phyloP scores from a whole-genome alignment of 2,329 filamentous ascomycete species.

The Fusarium austroafricanum region DNA sequence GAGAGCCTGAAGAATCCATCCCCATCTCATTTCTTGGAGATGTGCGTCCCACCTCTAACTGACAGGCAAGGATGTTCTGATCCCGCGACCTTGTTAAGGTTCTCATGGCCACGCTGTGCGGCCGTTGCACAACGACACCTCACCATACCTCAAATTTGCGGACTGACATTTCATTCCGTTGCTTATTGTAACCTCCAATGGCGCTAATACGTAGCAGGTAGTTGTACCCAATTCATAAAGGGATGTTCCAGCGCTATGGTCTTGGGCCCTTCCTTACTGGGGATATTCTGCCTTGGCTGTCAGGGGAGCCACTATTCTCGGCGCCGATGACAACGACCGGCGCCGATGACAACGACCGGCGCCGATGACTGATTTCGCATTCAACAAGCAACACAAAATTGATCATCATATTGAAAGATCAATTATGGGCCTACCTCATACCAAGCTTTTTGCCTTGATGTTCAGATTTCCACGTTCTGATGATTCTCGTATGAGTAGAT shows the following conservation, averaged over 20 bases:
- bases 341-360: slow-evolving; percentile 28
- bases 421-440: slow-evolving; percentile 23
- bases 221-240: slow-evolving; percentile 4
- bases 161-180: slow-evolving; percentile 2
- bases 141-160: neutral
- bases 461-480: neutral
- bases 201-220: neutral
- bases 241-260: slow-evolving; percentile 9
- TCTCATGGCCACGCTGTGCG: slow-evolving; percentile 19
- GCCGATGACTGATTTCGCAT: slow-evolving; percentile 28
- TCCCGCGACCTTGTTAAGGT: slow-evolving; percentile 24
- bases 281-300: neutral
- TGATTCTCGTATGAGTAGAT: neutral
- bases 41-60: neutral
- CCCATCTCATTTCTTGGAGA: slow-evolving; percentile 15
- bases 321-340: slow-evolving; percentile 25
- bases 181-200: neutral
- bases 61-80: slow-evolving; percentile 25
- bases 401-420: slow-evolving; percentile 22
- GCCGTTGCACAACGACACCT: slow-evolving; percentile 13
- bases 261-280: neutral
- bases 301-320: slow-evolving; percentile 17
- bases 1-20: neutral
- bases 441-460: neutral
- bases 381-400: neutral